phyloP scores from a whole-genome alignment of 1,139 yeast species.

The Candida neerlandica region DNA sequence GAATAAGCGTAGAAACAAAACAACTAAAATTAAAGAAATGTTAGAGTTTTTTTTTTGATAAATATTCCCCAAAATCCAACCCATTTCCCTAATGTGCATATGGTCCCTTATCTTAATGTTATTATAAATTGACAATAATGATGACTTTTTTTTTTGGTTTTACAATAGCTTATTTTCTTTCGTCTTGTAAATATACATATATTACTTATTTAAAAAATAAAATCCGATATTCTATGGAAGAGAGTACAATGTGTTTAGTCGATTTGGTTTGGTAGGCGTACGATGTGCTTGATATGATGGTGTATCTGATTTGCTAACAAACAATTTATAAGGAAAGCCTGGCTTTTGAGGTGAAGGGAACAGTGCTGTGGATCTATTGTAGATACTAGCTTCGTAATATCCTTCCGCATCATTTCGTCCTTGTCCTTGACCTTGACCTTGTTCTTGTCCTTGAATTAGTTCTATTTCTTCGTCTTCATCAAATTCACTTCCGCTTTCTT shows the following conservation, averaged over 20 bases:
- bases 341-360: neutral
- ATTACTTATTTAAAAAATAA: neutral
- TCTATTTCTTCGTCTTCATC: slow-evolving; percentile 17
- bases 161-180: slow-evolving; percentile 13
- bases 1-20: slow-evolving; percentile 52
- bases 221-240: neutral
- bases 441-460: neutral
- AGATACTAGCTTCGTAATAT: neutral
- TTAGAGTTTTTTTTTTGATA: neutral
- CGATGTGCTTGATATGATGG: neutral
- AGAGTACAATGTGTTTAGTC: neutral
- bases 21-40: slow-evolving; percentile 1
- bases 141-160: neutral
- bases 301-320: neutral
- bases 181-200: slow-evolving; percentile 8
- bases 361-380: neutral
- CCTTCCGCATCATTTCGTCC: slow-evolving; percentile 1
- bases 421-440: neutral
- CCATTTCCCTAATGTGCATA: neutral
- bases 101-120: slow-evolving; percentile 11
- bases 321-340: neutral
- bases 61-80: neutral
- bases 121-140: neutral
- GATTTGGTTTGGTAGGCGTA: neutral
- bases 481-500: slow-evolving; percentile 20